These are phyloP conservation scores for Phytophthora uliginosa DNA, from an alignment of 352 stramenopile genomes.

Conservation along the genomic window DNA sequence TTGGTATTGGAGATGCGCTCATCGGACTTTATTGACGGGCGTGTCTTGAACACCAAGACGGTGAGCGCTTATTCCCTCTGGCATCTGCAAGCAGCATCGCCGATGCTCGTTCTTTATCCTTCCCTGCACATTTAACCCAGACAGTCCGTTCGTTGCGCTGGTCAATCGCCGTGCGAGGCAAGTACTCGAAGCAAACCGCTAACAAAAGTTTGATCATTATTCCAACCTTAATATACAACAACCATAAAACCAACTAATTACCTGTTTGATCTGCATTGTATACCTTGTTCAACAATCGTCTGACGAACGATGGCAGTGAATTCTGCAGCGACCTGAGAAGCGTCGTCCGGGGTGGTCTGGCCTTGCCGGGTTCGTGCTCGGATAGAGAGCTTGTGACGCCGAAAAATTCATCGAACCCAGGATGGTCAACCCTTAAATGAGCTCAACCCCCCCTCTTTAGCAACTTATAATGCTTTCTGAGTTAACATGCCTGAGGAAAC, in stretches of 20 bases:
- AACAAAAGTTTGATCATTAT: no score
- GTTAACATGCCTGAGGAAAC: slow-evolving; percentile 10
- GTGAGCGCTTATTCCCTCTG: neutral
- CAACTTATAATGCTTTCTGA: slow-evolving; percentile 12
- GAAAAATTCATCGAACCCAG: slow-evolving; percentile 3
- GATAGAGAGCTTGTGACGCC: slow-evolving; percentile 12
- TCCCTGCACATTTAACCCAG: slow-evolving; percentile 17
- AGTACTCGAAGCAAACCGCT: slow-evolving; percentile 20
- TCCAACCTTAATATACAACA: no score
- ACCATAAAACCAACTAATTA: neutral
- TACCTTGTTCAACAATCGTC: slow-evolving; percentile 10
- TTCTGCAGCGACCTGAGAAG: neutral
- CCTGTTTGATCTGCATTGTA: slow-evolving; percentile 31
- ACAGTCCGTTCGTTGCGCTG: slow-evolving; percentile 3
- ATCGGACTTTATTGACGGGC: neutral
- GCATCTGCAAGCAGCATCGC: slow-evolving; percentile 13
- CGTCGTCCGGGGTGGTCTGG: slow-evolving; percentile 16
- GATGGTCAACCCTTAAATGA: slow-evolving; percentile 3
- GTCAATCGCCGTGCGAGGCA: slow-evolving; percentile 7
- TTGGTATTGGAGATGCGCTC: neutral
- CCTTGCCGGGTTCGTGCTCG: slow-evolving; percentile 7
- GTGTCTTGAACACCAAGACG: slow-evolving; percentile 16
- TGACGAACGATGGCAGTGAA: neutral
- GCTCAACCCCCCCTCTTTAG: neutral
- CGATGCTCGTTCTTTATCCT: slow-evolving; percentile 20